Conservation (phyloP, 805 yeast genomes). For the Myxozyma monticola region DNA sequence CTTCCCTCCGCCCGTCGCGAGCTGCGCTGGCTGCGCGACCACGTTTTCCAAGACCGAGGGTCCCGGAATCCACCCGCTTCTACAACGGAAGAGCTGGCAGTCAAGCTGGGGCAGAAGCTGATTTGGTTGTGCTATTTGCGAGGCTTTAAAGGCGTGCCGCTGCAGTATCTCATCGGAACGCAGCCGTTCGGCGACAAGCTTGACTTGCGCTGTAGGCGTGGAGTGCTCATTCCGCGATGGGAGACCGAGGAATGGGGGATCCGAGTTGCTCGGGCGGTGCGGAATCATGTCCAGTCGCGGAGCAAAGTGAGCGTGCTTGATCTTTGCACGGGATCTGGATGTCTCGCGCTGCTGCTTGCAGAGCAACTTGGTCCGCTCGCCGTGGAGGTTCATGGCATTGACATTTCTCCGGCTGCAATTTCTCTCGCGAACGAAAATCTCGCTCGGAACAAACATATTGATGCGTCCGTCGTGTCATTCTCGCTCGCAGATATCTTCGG, state of each 20-base stretch:
- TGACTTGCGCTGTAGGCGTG: conserved; percentile 56
- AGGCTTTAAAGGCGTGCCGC: conserved; percentile 64
- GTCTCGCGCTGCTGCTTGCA: conserved; percentile 63
- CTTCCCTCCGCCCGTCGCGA: conserved; percentile 53
- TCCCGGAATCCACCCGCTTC: too few species aligned
- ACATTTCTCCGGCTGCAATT: conserved; percentile 56
- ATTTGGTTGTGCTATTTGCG: conserved; percentile 51
- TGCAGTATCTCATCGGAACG: conserved; percentile 79
- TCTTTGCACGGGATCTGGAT: conserved; percentile 87
- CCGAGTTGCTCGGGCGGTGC: conserved; percentile 1
- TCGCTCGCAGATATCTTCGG: conserved; percentile 14
- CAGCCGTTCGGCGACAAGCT: conserved; percentile 79
- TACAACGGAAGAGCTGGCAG: too few species aligned
- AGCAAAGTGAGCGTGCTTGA: conserved; percentile 51
- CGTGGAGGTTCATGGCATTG: conserved; percentile 50
- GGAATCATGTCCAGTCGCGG: neutral
- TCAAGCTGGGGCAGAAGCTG: conserved; percentile 7
- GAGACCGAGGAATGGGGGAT: conserved; percentile 92
- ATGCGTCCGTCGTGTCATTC: conserved; percentile 10
- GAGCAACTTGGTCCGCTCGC: conserved; percentile 32
- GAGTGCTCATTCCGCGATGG: conserved; percentile 87
- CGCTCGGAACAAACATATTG: conserved; percentile 18
- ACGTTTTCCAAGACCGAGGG: too few species aligned
- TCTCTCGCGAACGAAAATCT: conserved; percentile 51
- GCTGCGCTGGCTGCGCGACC: conserved; percentile 62